Base-by-base conservation (phyloP, 192 early-diverging fungal genomes). In the Umbelopsis ramanniana region DNA sequence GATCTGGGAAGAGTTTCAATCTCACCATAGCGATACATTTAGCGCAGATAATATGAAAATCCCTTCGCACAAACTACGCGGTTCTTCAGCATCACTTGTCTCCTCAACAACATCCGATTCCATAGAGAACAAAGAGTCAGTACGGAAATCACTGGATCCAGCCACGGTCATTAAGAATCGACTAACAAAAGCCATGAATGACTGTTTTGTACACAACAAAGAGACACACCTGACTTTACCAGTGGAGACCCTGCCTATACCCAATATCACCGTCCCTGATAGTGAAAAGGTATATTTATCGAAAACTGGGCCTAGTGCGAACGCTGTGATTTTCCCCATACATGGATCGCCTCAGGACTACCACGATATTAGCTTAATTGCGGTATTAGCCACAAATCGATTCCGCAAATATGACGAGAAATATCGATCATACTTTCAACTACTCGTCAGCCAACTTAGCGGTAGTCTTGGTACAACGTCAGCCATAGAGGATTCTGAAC, bases 291-390 rank as follows among this genome's bases (percentile, higher is more conserved):
- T 2, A 0, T 14, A 26, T n/a, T 11, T 54, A 26, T 26, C 23
- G 10, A 0, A 10, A 2, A 22, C 11, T 24, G 40, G 40, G 40
- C 53, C 53, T 24, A 12, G n/a, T 4, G 12, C 22, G 3, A 54
- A 22, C 2, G 53, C 53, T 6, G 26, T 54, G 53, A 26, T 54
- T 3, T 12, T 26, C 21, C 53, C 53, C n/a, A 24, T 54, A 10
- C 53, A 54, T 54, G 53, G 53, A 54, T 54, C 53, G 23, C 9
- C 66, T 9, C 33, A 67, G 33, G 29, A 67, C 17, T 67, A 67
- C 14, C 40, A 35, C 19, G 66, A 67, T 19, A 21, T 67, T 9
- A 67, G 66, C 66, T 21, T 38, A 4, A 23, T 67, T 19, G 37
- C 43, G 10, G 66, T 67, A 46, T 22, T 67, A 10, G 66, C 29